These are phyloP conservation scores for Metschnikowia baotianmanensis DNA, from an alignment of 805 yeast species.

Conservation along the genomic window DNA sequence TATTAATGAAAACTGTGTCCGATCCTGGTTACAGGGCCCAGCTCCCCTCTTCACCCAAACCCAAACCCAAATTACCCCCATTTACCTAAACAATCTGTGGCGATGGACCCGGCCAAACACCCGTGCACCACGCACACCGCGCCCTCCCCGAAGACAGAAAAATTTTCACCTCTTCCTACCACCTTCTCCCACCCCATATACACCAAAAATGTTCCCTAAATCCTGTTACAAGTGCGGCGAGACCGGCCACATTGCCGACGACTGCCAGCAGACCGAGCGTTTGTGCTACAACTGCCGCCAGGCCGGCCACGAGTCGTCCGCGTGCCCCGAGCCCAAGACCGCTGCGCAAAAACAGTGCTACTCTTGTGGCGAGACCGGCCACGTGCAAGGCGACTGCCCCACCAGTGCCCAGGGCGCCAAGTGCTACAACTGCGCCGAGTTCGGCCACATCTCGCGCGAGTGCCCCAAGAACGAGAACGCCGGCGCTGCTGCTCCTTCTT, in stretches of 20 bases:
- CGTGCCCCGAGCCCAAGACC: constrained; percentile 87
- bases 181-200: neutral
- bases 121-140: neutral
- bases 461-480: constrained; percentile 50
- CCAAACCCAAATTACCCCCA: too few species aligned
- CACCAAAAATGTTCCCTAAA: constrained; percentile 48
- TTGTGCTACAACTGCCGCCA: constrained; percentile 90
- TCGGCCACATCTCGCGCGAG: constrained; percentile 81
- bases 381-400: constrained; percentile 82
- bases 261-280: constrained; percentile 80
- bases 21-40: too few species aligned
- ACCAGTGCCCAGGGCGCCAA: constrained; percentile 63
- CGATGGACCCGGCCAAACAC: neutral
- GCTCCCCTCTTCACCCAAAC: too few species aligned
- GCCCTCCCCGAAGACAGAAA: neutral
- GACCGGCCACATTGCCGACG: constrained; percentile 87
- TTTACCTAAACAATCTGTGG: too few species aligned
- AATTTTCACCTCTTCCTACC: constrained; percentile 1
- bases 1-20: too few species aligned
- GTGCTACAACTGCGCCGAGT: constrained; percentile 75
- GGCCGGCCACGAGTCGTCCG: constrained; percentile 86
- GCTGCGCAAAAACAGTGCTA: constrained; percentile 84
- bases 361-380: constrained; percentile 91
- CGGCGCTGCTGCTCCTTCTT: constrained; percentile 19
- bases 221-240: constrained; percentile 92